Evolutionary conservation across 2,329 filamentous ascomycete species (phyloP).

Genomic region (Alternaria triticimaculans): DNA sequence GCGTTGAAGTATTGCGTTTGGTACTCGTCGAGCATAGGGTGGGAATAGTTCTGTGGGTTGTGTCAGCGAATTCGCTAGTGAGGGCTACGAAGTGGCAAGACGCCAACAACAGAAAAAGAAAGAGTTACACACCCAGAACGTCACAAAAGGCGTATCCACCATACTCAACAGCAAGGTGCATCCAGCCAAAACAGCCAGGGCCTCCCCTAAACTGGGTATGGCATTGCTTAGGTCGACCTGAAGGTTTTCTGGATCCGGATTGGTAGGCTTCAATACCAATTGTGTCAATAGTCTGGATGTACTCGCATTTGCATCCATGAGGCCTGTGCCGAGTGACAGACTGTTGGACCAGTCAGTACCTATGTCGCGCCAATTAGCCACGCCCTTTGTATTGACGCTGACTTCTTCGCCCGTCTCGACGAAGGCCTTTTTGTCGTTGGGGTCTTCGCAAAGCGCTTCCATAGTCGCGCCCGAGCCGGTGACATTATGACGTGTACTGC

Average conservation of each 20-base stretch:
- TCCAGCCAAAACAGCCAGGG: slow-evolving; percentile 72
- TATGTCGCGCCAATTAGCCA: slow-evolving; percentile 53
- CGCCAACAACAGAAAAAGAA: not conserved
- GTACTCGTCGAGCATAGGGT: slow-evolving; percentile 49
- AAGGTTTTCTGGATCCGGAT: slow-evolving; percentile 15
- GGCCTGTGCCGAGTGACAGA: slow-evolving; percentile 53
- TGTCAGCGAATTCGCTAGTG: not conserved
- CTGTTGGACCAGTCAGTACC: slow-evolving; percentile 53
- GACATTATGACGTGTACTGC: slow-evolving; percentile 65
- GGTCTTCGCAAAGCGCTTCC: slow-evolving; percentile 66
- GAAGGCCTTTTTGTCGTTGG: slow-evolving; percentile 63
- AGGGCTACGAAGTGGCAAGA: not conserved
- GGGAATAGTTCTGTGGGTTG: slow-evolving; percentile 50
- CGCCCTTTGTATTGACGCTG: slow-evolving; percentile 58
- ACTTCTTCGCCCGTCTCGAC: slow-evolving; percentile 56
- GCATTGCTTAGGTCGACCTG: slow-evolving; percentile 54
- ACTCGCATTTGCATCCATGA: slow-evolving; percentile 52
- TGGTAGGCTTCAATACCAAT: slow-evolving; percentile 46
- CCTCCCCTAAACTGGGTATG: slow-evolving; percentile 75
- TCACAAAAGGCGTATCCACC: slow-evolving; percentile 66
- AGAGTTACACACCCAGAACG: slow-evolving; percentile 49
- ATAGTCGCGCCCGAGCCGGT: slow-evolving; percentile 63
- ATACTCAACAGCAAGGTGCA: slow-evolving; percentile 69
- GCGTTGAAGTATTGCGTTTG: slow-evolving; percentile 69
- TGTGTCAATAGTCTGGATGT: slow-evolving; percentile 55